Evolutionary conservation across 352 stramenopile species (phyloP).

Genomic region (Phytophthora melonis): DNA sequence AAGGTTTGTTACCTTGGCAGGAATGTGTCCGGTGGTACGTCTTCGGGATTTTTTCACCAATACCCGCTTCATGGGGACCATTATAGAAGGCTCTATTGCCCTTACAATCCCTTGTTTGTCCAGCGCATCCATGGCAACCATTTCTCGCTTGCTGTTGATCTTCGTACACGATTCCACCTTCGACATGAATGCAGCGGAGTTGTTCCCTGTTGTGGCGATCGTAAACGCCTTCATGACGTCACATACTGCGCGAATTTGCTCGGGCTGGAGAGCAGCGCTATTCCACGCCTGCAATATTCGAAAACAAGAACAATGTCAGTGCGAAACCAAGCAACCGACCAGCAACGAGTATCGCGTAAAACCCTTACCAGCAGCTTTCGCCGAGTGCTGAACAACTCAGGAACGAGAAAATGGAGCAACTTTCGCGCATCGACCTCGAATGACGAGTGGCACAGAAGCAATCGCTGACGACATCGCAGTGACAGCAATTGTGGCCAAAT

Average conservation of each 20-base stretch:
- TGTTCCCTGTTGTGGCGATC: conserved; percentile 36
- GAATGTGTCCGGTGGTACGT: conserved; percentile 31
- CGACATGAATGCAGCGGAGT: conserved; percentile 43
- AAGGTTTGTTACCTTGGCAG: conserved; percentile 31
- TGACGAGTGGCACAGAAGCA: conserved; percentile 55
- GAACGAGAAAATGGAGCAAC: conserved; percentile 75
- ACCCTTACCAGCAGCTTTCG: conserved; percentile 74
- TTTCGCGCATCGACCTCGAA: conserved; percentile 55
- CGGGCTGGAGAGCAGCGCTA: conserved; percentile 55
- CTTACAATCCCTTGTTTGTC: conserved; percentile 52
- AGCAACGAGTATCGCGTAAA: conserved; percentile 1
- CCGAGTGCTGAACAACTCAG: conserved; percentile 72
- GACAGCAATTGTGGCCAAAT: conserved; percentile 66
- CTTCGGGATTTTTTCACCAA: conserved; percentile 32
- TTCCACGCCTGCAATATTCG: conserved; percentile 63
- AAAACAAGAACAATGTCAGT: conserved; percentile 16
- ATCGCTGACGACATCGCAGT: conserved; percentile 69
- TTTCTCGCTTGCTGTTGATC: conserved; percentile 51
- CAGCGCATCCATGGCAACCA: conserved; percentile 43
- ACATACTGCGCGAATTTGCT: conserved; percentile 59
- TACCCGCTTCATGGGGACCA: conserved; percentile 37
- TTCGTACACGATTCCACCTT: conserved; percentile 43
- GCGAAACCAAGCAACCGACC: conserved; percentile 2
- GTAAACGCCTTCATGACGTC: conserved; percentile 51
- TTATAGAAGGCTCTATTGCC: conserved; percentile 33